Conservation (phyloP, 1,139 yeast genomes). For the Geotrichum klebahnii region DNA sequence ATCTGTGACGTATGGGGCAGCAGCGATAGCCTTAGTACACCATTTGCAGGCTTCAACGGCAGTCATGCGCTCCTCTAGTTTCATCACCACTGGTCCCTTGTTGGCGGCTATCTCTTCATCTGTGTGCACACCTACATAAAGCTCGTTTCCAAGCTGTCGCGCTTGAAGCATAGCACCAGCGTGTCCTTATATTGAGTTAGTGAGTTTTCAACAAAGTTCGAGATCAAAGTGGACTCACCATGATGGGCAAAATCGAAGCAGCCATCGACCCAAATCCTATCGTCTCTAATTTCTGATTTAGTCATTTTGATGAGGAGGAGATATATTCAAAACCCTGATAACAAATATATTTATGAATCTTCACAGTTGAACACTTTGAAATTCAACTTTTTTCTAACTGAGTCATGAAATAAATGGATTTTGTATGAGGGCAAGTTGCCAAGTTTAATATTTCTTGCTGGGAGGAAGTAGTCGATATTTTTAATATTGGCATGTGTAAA, state of each 20-base stretch:
- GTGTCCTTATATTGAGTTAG: constrained; percentile 49
- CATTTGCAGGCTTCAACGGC: constrained; percentile 91
- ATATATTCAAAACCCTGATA: too few species aligned
- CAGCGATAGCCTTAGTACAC: constrained; percentile 67
- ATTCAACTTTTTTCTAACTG: too few species aligned
- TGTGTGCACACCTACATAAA: constrained; percentile 84
- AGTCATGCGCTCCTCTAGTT: constrained; percentile 63
- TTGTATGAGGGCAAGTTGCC: too few species aligned
- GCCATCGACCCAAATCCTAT: constrained; percentile 82
- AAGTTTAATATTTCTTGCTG: too few species aligned
- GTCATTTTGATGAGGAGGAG: too few species aligned
- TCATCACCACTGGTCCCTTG: constrained; percentile 95
- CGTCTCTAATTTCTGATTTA: constrained; percentile 20
- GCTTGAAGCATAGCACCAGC: constrained; percentile 97
- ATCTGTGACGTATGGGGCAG: constrained; percentile 94
- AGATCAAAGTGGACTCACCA: constrained; percentile 48
- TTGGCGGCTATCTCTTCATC: constrained; percentile 78
- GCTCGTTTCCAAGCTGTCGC: constrained; percentile 66
- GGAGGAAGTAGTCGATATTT: too few species aligned
- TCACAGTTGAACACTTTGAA: too few species aligned
- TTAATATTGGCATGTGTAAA: too few species aligned
- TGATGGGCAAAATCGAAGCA: constrained; percentile 97
- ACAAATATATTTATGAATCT: too few species aligned
- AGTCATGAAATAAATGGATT: too few species aligned
- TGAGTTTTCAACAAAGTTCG: neutral